These are phyloP conservation scores for Gaultheria prostrata DNA, from an alignment of 148 eudicot species.

Conservation along the genomic window DNA sequence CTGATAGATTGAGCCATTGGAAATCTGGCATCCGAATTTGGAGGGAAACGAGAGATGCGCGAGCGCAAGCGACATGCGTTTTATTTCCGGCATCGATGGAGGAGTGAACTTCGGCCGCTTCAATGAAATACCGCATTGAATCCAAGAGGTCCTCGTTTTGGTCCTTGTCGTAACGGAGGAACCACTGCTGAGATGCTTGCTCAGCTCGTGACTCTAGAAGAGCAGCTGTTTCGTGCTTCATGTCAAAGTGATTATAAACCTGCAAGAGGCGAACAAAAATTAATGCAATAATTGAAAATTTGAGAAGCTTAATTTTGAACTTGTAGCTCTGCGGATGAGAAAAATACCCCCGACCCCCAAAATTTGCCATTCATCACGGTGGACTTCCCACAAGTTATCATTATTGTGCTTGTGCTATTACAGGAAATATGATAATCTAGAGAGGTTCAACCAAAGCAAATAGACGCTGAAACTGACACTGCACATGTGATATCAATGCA, in stretches of 20 bases:
- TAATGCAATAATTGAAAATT: background rate
- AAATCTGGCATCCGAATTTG: slow-evolving; percentile 97
- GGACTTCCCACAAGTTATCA: background rate
- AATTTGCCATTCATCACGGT: background rate
- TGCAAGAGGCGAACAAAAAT: slow-evolving; percentile 30
- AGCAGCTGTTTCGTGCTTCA: slow-evolving; percentile 91
- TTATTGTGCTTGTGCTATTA: background rate
- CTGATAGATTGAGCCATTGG: slow-evolving; percentile 78
- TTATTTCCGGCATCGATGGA: slow-evolving; percentile 95
- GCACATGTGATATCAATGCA: slow-evolving; percentile 10
- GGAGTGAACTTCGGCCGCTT: slow-evolving; percentile 95
- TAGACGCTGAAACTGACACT: background rate
- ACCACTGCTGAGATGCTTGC: slow-evolving; percentile 73
- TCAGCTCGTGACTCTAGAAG: slow-evolving; percentile 79
- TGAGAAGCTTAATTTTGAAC: background rate
- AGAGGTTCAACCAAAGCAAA: background rate
- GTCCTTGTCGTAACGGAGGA: slow-evolving; percentile 67
- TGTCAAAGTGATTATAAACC: slow-evolving; percentile 96
- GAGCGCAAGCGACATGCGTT: slow-evolving; percentile 78
- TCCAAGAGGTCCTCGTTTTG: slow-evolving; percentile 92
- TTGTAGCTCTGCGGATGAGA: background rate
- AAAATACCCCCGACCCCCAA: background rate
- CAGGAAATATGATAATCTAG: background rate
- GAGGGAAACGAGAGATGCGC: slow-evolving; percentile 88
- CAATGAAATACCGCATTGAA: slow-evolving; percentile 83